A percentile compares a stretch with the other conserved stretches of the same genome.
Evolutionary conservation across 2,329 filamentous ascomycete species (phyloP).

Genomic region (Clonostachys sp.): DNA sequence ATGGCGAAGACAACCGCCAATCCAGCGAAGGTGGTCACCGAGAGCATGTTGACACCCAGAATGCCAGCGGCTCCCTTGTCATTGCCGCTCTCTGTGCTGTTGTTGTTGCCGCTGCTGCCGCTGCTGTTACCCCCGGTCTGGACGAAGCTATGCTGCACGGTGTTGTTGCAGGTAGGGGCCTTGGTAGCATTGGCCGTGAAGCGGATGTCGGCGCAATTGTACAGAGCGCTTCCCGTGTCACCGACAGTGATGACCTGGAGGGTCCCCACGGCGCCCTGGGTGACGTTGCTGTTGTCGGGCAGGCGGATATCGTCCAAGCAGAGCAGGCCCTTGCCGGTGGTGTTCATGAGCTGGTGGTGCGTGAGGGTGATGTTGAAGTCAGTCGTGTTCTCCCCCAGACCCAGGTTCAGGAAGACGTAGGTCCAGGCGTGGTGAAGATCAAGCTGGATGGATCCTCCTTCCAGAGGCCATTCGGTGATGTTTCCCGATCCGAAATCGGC

Average conservation of each 20-base stretch:
- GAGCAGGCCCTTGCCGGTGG: constrained; percentile 56
- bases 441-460: constrained; percentile 40
- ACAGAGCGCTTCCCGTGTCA: constrained; percentile 54
- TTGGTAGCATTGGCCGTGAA: constrained; percentile 48
- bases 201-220: constrained; percentile 73
- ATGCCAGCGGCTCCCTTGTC: constrained; percentile 12
- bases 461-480: constrained; percentile 48
- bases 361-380: constrained; percentile 68
- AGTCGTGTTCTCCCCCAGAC: constrained; percentile 42
- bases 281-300: constrained; percentile 38
- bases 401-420: constrained; percentile 50
- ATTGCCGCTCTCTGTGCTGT: constrained; percentile 3
- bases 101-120: constrained; percentile 2
- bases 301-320: constrained; percentile 58
- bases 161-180: constrained; percentile 25
- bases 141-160: constrained; percentile 35
- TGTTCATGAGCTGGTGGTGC: constrained; percentile 48
- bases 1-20: constrained; percentile 30
- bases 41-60: constrained; percentile 13
- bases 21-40: constrained; percentile 26
- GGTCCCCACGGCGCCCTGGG: constrained; percentile 58
- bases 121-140: constrained; percentile 4
- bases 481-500: constrained; percentile 37
- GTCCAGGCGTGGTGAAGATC: constrained; percentile 46
- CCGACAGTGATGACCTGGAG: constrained; percentile 67